Base-by-base conservation (phyloP, 306 rosid genomes). In the Quercus berberidifolia region DNA sequence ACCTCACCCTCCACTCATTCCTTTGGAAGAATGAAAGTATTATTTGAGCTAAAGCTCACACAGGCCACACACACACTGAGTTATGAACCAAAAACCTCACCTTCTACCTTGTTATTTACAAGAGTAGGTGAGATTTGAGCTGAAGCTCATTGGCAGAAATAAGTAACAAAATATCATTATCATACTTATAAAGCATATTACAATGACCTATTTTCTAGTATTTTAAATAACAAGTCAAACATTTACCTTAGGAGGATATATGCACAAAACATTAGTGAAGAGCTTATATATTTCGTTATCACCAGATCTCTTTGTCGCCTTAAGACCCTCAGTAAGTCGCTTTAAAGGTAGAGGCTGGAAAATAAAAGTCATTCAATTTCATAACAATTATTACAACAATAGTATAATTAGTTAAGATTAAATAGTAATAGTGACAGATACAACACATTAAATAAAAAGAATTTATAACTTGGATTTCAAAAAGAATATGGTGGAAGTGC, bases 291-390 rank as follows among this genome's bases (percentile, higher is more conserved):
- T 89, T 82, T 91, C 92, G 49, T 77, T 83, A 56, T 91, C 92
- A 55, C 90, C 97, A 4, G 92, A 82, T 82, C 90, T 89, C 87
- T 90, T 93, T 20, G 88, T 84, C 43, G 80, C 93, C 82, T 92
- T 90, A 23, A 92, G 87, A 78, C 96, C 97, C 79, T 89, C 94
- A 4, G 96, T 86, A 83, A 91, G 91, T 69, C 89, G 88, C 86
- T 91, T 93, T 81, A 95, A 83, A 71, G 98, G 88, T 73, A 93
- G 85, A 75, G 99, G 99, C 99, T 95, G 90, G 51, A 70, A 74
- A 78, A 38, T 76, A 55, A 26, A 51, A 80, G 30, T 41, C 69
- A 82, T 38, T 25, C 23, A 74, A 84, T 76, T 63, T 67, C 14
- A 70, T 60, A 21, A 25, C 56, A 51, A 76, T 68, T 19, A 82